phyloP scores from a whole-genome alignment of 2,329 filamentous ascomycete species.

The Paecilomyces sp. region DNA sequence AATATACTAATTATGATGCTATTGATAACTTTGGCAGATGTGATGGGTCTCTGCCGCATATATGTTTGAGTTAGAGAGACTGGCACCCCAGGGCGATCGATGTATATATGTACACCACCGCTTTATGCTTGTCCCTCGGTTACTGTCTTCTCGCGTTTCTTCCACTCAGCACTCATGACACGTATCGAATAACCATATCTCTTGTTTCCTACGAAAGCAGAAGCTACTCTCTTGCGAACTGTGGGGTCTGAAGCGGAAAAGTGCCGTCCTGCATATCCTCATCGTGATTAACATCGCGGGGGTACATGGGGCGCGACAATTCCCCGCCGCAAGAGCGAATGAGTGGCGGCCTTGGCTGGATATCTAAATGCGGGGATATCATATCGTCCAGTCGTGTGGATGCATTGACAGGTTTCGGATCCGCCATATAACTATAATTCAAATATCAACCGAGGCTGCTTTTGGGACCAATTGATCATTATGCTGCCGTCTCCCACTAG shows the following conservation, averaged over 20 bases:
- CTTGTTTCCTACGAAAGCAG: not conserved
- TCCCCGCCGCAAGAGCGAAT: not conserved
- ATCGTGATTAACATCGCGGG: not conserved
- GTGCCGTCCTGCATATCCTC: not conserved
- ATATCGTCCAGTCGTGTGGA: not conserved
- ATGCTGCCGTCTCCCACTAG: too few species aligned
- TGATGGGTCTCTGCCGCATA: not conserved
- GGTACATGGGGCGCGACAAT: not conserved
- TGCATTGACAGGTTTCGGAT: not conserved
- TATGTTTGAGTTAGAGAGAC: not conserved
- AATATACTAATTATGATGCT: not conserved
- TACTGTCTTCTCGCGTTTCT: not conserved
- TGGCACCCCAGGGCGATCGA: not conserved
- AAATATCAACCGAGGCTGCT: too few species aligned
- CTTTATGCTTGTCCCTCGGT: not conserved
- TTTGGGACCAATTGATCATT: too few species aligned
- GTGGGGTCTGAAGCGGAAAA: not conserved
- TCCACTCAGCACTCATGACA: not conserved
- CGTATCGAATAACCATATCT: not conserved
- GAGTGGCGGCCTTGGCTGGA: not conserved
- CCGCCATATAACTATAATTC: not conserved
- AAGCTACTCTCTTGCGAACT: not conserved
- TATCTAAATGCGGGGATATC: not conserved
- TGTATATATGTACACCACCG: not conserved
- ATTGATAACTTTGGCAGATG: not conserved